phyloP scores from a whole-genome alignment of 2,329 filamentous ascomycete genomes.

The Samsoniella hepiali region DNA sequence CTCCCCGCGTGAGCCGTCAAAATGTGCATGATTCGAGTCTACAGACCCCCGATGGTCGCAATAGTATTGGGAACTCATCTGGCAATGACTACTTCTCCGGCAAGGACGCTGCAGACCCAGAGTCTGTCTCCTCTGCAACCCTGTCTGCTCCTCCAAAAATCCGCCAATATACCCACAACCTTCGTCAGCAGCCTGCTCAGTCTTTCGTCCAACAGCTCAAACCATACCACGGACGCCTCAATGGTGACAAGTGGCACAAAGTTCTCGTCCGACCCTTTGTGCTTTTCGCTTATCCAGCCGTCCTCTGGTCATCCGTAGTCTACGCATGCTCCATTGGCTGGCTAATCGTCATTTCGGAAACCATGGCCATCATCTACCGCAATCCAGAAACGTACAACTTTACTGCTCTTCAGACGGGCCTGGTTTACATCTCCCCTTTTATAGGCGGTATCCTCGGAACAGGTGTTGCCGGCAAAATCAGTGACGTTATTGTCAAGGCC shows the following conservation, averaged over 20 bases:
- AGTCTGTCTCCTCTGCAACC: constrained; percentile 39
- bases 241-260: constrained; percentile 73
- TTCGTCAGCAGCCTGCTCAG: constrained; percentile 63
- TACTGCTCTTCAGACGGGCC: constrained; percentile 71
- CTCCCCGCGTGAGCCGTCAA: neutral
- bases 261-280: constrained; percentile 79
- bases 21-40: neutral
- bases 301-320: constrained; percentile 82
- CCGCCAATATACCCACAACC: constrained; percentile 64
- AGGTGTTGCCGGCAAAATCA: constrained; percentile 82
- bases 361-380: constrained; percentile 76
- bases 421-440: constrained; percentile 89
- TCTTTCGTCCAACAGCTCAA: constrained; percentile 72
- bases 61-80: constrained; percentile 15
- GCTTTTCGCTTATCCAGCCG: constrained; percentile 80
- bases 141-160: constrained; percentile 34
- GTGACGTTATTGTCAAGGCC: constrained; percentile 76
- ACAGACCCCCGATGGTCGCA: constrained; percentile 6
- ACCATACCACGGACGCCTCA: constrained; percentile 75
- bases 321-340: constrained; percentile 89
- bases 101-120: constrained; percentile 39
- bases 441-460: constrained; percentile 87
- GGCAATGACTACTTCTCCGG: constrained; percentile 27
- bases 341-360: constrained; percentile 93
- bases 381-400: constrained; percentile 72